Evolutionary conservation across 192 early-diverging fungal genomes (phyloP), one percentile per base, ranked within the genome.

Genomic region (Paraglomus brasilianum): DNA sequence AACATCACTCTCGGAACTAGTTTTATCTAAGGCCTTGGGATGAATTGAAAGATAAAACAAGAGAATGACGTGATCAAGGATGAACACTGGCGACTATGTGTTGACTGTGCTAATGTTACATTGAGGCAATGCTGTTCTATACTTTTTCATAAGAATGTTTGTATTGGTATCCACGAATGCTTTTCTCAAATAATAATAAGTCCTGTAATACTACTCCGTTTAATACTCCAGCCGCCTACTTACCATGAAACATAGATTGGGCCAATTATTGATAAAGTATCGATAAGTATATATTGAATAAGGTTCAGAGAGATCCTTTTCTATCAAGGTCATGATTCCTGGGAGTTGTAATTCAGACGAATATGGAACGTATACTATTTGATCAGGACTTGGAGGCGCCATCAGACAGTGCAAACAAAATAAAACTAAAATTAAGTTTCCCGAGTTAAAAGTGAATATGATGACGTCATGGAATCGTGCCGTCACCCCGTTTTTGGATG

Each of bases 221-320:
- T 3, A 30, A 30, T 30, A 30, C 30, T 3, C 30, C 30, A 30
- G 30, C 30, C 30, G 57, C 42, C 3, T 57, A 50, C 71, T 67
- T 74, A 86, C 91, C 73, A 96, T 79, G 60, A 94, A 90, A 52
- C 91, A 95, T 6, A 95, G 90, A 38, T 89, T 75, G 7, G 95
- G 95, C 93, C 93, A 95, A 44, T 90, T 89, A 60, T 93, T 89
- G 5, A 98, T 83, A 72, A 98, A 98, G 73, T 93, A 98, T 40
- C 96, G 89, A 78, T 97, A 98, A 1, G 96, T 97, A 75, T 95
- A 98, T 48, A 98, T 88, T 8, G 95, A 92, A 74, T 98, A 98
- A 2, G 96, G 95, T 69, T 98, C 96, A 4, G 95, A 96, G 11
- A 98, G 85, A 71, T 96, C 95, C n/a, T 88, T 87, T 61, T 96